Conservation (phyloP, 768 basidiomycete species). For the Psilocybe cyanescens region DNA sequence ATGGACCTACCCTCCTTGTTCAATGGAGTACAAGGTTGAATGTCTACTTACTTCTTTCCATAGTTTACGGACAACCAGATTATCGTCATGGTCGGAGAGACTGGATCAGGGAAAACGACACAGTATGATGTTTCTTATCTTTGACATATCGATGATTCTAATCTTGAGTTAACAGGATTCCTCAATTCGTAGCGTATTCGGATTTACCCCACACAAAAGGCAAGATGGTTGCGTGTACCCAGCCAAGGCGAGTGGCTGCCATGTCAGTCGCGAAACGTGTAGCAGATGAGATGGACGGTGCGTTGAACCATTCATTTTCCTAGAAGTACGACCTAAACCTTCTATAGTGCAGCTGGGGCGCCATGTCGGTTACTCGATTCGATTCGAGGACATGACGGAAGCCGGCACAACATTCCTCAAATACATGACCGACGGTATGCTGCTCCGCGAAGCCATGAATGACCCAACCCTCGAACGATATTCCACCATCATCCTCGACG, state of each 20-base stretch:
- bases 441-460: slow-evolving; percentile 97
- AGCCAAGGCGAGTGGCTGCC: slow-evolving; percentile 94
- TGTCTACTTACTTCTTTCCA: slow-evolving; percentile 31
- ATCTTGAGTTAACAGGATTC: slow-evolving; percentile 64
- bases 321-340: slow-evolving; percentile 1
- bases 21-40: slow-evolving; percentile 25
- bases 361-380: slow-evolving; percentile 96
- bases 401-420: slow-evolving; percentile 92
- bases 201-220: slow-evolving; percentile 90
- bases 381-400: slow-evolving; percentile 97
- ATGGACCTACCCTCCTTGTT: slow-evolving; percentile 37
- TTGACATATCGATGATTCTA: not conserved
- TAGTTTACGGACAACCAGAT: slow-evolving; percentile 82
- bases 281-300: slow-evolving; percentile 98
- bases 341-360: slow-evolving; percentile 83
- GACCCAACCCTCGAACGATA: slow-evolving; percentile 88
- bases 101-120: slow-evolving; percentile 98
- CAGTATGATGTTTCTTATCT: slow-evolving; percentile 31
- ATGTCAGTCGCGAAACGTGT: slow-evolving; percentile 99
- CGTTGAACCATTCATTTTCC: slow-evolving; percentile 28
- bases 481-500: slow-evolving; percentile 97
- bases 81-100: slow-evolving; percentile 94
- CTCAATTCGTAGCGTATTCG: slow-evolving; percentile 94
- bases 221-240: slow-evolving; percentile 95
- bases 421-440: slow-evolving; percentile 99